Evolutionary conservation across 192 early-diverging fungal species (phyloP).

Genomic region (Kappamyces sp.): DNA sequence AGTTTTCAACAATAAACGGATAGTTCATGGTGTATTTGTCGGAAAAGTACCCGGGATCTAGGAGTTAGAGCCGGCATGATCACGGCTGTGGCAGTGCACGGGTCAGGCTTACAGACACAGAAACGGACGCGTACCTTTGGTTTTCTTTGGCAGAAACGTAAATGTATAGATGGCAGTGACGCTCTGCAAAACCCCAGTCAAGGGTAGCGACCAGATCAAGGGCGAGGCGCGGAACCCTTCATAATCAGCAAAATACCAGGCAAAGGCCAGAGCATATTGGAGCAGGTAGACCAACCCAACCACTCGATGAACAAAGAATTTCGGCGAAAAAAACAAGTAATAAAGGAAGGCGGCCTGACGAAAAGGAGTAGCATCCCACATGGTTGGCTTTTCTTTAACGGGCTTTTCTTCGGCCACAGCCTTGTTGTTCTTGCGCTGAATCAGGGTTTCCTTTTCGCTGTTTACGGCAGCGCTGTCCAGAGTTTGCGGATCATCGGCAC

Average conservation of each 20-base stretch:
- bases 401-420: no score
- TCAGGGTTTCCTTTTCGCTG: no score
- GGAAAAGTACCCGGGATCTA: constrained; percentile 22
- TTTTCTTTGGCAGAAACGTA: constrained; percentile 26
- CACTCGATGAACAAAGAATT: constrained; percentile 24
- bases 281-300: constrained; percentile 19
- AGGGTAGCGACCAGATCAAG: constrained; percentile 19
- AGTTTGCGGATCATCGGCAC: no score
- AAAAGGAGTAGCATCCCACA: constrained; percentile 14
- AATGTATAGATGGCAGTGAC: constrained; percentile 26
- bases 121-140: constrained; percentile 3
- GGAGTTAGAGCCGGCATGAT: not conserved
- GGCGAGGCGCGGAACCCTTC: constrained; percentile 14
- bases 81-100: no score
- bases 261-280: constrained; percentile 23
- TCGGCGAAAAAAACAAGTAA: constrained; percentile 11
- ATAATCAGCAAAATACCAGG: constrained; percentile 25
- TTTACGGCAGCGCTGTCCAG: no score
- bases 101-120: no score
- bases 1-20: constrained; percentile 28
- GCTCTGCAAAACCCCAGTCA: constrained; percentile 23
- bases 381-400: not conserved
- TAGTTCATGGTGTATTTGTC: constrained; percentile 25
- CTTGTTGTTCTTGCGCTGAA: no score
- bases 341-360: constrained; percentile 17